These are phyloP conservation scores for Coffea canephora DNA, from an alignment of 257 asterid species.

Conservation along the genomic window DNA sequence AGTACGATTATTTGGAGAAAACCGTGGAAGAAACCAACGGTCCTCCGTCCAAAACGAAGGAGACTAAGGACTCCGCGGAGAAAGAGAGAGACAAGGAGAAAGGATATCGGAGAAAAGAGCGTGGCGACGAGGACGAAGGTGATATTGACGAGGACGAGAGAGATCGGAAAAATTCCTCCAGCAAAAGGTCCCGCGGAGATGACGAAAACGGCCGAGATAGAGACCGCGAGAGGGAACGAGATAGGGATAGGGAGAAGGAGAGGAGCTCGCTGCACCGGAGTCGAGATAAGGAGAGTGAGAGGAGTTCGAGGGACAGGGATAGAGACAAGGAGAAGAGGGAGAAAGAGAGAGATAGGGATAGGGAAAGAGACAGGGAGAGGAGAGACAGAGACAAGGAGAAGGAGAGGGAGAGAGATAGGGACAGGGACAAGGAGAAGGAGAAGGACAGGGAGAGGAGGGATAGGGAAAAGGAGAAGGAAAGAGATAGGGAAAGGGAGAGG, in stretches of 20 bases:
- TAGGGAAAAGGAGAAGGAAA: conserved; percentile 33
- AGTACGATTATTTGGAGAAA: conserved; percentile 93
- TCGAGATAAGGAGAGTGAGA: conserved; percentile 29
- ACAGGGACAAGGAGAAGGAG: conserved; percentile 26
- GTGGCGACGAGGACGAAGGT: conserved; percentile 50
- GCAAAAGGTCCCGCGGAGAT: conserved; percentile 61
- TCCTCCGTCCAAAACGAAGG: conserved; percentile 51
- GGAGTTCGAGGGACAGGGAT: conserved; percentile 35
- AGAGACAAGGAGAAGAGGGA: conserved; percentile 63
- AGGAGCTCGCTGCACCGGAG: conserved; percentile 35
- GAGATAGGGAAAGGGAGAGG: conserved; percentile 33
- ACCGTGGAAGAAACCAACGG: conserved; percentile 82
- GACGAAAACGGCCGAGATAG: conserved; percentile 52
- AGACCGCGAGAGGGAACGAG: conserved; percentile 39
- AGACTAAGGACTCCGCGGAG: conserved; percentile 40
- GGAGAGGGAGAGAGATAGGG: conserved; percentile 49
- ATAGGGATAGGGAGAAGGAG: conserved; percentile 51
- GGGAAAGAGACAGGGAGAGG: conserved; percentile 40
- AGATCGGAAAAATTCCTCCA: conserved; percentile 68
- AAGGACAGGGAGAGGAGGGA: conserved; percentile 30
- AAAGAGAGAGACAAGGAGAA: conserved; percentile 55
- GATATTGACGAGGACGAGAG: conserved; percentile 56
- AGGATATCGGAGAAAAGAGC: conserved; percentile 68
- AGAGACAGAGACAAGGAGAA: conserved; percentile 31
- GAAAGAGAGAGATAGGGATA: conserved; percentile 55